Percentiles rank a stretch among this genome's conserved stretches.
These are phyloP conservation scores for Pyricularia sp. DNA, from an alignment of 2,329 filamentous ascomycete genomes.

Conservation along the genomic window DNA sequence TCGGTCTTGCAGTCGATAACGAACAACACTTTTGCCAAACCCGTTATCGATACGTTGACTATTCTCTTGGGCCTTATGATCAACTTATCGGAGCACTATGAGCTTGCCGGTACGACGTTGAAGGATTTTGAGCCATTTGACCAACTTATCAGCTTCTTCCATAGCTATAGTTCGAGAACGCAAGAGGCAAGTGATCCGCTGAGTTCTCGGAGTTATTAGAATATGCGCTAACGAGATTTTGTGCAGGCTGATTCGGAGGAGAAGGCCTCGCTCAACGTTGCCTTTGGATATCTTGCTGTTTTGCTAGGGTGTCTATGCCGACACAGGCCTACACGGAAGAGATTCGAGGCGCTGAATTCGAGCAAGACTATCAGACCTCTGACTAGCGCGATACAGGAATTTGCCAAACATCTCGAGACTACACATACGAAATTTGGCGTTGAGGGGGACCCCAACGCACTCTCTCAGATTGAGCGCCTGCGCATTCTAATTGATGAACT, in stretches of 20 bases:
- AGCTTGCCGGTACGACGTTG: slow-evolving; percentile 39
- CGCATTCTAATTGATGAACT: slow-evolving; percentile 26
- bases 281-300: slow-evolving; percentile 75
- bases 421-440: slow-evolving; percentile 14
- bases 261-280: slow-evolving; percentile 68
- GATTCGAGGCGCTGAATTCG: slow-evolving; percentile 27
- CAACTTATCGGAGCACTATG: slow-evolving; percentile 72
- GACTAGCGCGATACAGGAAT: slow-evolving; percentile 40
- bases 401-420: slow-evolving; percentile 37
- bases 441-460: background rate
- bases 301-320: slow-evolving; percentile 72
- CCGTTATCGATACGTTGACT: slow-evolving; percentile 56
- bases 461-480: slow-evolving; percentile 16
- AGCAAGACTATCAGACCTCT: slow-evolving; percentile 31
- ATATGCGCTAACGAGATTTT: slow-evolving; percentile 9
- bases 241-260: slow-evolving; percentile 55
- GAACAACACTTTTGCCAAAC: slow-evolving; percentile 33
- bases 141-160: slow-evolving; percentile 50
- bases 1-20: slow-evolving; percentile 33
- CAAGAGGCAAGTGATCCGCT: slow-evolving; percentile 46
- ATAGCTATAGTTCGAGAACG: slow-evolving; percentile 51
- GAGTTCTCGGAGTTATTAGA: no score
- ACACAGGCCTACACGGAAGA: slow-evolving; percentile 27
- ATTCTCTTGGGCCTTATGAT: slow-evolving; percentile 72
- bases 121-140: slow-evolving; percentile 29